These are phyloP conservation scores for Rhypophila decipiens DNA, from an alignment of 495 filamentous ascomycete genomes.

Conservation along the genomic window DNA sequence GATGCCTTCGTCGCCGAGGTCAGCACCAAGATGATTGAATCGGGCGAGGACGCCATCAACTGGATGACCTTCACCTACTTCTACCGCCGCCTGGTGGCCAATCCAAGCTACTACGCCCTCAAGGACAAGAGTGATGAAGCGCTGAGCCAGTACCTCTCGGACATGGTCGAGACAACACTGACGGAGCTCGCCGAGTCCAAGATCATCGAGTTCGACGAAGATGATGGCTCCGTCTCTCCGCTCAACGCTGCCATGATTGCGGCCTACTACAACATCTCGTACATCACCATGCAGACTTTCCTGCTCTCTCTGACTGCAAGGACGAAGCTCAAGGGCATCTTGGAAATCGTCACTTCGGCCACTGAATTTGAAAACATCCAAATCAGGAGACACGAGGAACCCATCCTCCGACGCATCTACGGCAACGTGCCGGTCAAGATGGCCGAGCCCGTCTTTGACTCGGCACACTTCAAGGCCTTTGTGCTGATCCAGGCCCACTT, in stretches of 20 bases:
- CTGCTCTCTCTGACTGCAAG: constrained; percentile 83
- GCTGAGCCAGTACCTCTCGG: constrained; percentile 88
- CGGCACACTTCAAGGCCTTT: constrained; percentile 97
- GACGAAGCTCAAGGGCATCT: constrained; percentile 90
- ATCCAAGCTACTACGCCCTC: constrained; percentile 93
- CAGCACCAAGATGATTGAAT: constrained; percentile 86
- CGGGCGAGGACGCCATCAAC: constrained; percentile 95
- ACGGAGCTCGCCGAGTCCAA: constrained; percentile 89
- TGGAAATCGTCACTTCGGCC: constrained; percentile 95
- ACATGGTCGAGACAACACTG: constrained; percentile 87
- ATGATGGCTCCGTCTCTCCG: constrained; percentile 84
- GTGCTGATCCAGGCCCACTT: constrained; percentile 96
- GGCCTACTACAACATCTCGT: constrained; percentile 98
- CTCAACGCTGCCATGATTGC: constrained; percentile 96
- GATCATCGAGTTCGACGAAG: constrained; percentile 95
- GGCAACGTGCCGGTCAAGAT: constrained; percentile 94
- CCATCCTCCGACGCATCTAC: constrained; percentile 84
- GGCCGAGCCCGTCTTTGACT: constrained; percentile 76
- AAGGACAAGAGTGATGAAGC: constrained; percentile 87
- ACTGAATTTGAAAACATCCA: constrained; percentile 95
- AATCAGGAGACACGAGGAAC: constrained; percentile 89
- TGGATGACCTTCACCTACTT: constrained; percentile 99
- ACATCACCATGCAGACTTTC: constrained; percentile 99
- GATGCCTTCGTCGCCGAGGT: constrained; percentile 97
- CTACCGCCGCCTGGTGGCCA: constrained; percentile 92